These are phyloP conservation scores for Smittium mucronatum DNA, from an alignment of 371 early-diverging fungal species.

Conservation along the genomic window DNA sequence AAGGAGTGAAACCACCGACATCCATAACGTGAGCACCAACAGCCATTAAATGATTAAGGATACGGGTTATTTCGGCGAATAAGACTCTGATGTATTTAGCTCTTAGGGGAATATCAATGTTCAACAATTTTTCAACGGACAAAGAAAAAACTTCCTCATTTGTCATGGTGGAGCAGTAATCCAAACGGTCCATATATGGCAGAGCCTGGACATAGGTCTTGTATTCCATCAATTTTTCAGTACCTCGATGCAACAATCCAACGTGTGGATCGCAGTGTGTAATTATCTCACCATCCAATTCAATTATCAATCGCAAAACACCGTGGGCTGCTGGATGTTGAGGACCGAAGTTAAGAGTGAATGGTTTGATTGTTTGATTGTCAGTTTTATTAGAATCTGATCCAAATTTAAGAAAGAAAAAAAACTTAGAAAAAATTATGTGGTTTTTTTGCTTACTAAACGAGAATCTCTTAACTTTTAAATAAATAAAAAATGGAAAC, in stretches of 20 bases:
- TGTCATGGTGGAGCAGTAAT: constrained; percentile 97
- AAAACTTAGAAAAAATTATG: background rate
- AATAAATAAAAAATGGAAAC: no score
- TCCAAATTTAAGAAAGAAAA: background rate
- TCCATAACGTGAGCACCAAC: constrained; percentile 92
- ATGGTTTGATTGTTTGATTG: constrained; percentile 27
- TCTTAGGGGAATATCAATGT: constrained; percentile 88
- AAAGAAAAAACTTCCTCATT: constrained; percentile 90
- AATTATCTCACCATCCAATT: constrained; percentile 85
- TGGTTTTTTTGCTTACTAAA: no score
- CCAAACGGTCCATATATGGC: constrained; percentile 96
- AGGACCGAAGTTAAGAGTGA: constrained; percentile 93
- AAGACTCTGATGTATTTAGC: constrained; percentile 93
- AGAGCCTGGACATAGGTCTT: constrained; percentile 94
- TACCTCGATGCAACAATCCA: constrained; percentile 93
- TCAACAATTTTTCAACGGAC: constrained; percentile 92
- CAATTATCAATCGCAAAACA: constrained; percentile 91
- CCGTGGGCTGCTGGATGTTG: constrained; percentile 99
- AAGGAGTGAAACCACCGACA: constrained; percentile 93
- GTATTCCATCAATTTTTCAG: constrained; percentile 97
- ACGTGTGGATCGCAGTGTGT: constrained; percentile 92
- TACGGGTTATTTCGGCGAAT: constrained; percentile 94
- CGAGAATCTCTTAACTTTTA: no score
- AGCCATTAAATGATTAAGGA: constrained; percentile 96
- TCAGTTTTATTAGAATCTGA: background rate